phyloP scores from a whole-genome alignment of 495 filamentous ascomycete genomes.

The Terfezia claveryi region DNA sequence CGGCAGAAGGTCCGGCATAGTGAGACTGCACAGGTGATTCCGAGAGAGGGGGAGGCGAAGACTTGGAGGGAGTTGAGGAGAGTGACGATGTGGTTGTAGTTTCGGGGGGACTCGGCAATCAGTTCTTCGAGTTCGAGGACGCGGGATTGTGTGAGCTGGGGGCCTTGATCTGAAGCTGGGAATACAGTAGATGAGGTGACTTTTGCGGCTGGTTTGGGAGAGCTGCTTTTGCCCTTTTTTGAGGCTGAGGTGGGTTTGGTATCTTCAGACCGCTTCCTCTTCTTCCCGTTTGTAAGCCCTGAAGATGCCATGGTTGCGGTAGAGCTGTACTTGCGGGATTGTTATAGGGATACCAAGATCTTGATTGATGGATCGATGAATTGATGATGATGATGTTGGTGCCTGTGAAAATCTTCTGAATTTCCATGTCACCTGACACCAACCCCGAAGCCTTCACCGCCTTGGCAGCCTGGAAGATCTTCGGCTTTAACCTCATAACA shows the following conservation, averaged over 20 bases:
- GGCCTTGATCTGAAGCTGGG: not conserved
- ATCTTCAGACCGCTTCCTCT: not conserved
- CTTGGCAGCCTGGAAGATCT: not conserved
- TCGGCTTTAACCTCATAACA: not conserved
- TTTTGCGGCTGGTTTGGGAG: not conserved
- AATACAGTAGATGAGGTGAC: not conserved
- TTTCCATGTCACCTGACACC: not conserved
- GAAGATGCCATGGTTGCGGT: not conserved
- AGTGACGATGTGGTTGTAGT: conserved; percentile 80
- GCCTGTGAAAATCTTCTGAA: no score
- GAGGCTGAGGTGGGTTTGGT: not conserved
- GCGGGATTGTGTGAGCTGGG: not conserved
- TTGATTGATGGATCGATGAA: no score
- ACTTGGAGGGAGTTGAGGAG: conserved; percentile 39
- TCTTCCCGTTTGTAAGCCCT: not conserved
- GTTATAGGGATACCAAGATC: no score
- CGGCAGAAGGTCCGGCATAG: conserved; percentile 78
- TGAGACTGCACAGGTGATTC: conserved; percentile 44
- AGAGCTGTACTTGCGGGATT: no score
- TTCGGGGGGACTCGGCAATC: conserved; percentile 37
- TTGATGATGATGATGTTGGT: no score
- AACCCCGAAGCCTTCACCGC: not conserved
- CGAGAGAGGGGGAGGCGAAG: not conserved
- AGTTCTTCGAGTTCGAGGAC: conserved; percentile 13
- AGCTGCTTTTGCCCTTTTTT: not conserved